Base-by-base conservation (phyloP, 306 rosid genomes). In the Begonia fuchsioides region DNA sequence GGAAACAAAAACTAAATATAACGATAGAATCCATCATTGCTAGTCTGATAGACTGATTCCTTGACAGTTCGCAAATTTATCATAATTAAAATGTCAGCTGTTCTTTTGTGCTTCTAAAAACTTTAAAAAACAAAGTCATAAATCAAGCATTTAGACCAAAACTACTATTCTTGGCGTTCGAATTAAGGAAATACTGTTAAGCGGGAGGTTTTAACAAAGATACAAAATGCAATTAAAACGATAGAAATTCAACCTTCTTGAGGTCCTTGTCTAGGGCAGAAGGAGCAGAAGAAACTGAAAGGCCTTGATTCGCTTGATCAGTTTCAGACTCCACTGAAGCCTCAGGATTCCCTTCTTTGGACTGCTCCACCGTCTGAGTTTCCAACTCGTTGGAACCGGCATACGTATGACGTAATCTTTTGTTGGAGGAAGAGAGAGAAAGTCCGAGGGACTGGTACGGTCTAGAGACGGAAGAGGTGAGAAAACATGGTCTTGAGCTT, bases 181-280 rank as follows among this genome's bases (percentile, higher is more conserved):
- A 26, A 26, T 8, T 26, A 26, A 26, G 35, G 35, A 26, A 26
- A 26, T 26, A 26, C 35, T 26, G 3, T 26, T n/a, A n/a, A n/a
- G n/a, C n/a, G n/a, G n/a, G n/a, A n/a, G n/a, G n/a, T n/a, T n/a
- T n/a, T n/a, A 26, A 3, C 35, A 26, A 26, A 26, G 0, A 26
- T 26, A 26, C 35, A 0, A 26, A 26, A 26, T 26, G 5, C 8
- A 2, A 26, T 26, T 8, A 26, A 26, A 26, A 26, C 3, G 35
- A 26, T 26, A 26, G 39, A 15, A 48, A 52, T n/a, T 53, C 7
- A 48, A 73, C 97, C 95, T 75, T 90, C 74, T 85, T 90, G 58
- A 90, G 93, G 57, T 90, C 95, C 38, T 79, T 79, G 50, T 90
- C 93, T 0, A 84, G 58, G 11, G 90, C 72, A 52, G 75, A 12